Evolutionary conservation across 2,329 filamentous ascomycete genomes (phyloP), one percentile per base, ranked within the genome.

Genomic region (Biscogniauxia sp.): DNA sequence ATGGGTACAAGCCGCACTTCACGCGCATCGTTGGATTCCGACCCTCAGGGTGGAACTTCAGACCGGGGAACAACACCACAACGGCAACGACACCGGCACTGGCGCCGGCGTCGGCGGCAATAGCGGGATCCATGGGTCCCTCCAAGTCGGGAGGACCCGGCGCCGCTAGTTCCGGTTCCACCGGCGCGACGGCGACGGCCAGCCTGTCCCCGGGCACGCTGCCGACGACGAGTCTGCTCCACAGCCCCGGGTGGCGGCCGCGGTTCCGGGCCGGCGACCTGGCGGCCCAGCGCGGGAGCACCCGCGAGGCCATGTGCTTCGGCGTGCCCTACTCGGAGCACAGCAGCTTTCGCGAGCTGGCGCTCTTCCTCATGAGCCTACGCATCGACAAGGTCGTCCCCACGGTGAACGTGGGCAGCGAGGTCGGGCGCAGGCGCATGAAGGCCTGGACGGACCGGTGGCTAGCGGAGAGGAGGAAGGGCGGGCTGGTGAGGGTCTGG

Each of bases 321-420:
- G 93, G 92, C 0, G 95, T 98, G 1, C 95, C 95, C 1, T 99
- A 99, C 73, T 93, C 89, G 56, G 95, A 99, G 78, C 95, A 99
- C 74, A 95, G 91, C 74, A 96, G 91, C 63, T 99, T 99, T 72
- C 84, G 94, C 50, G 95, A 99, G 79, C 76, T 99, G 72, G 94
- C 92, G 0, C 89, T 98, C 84, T 99, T 99, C 72, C 86, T 94
- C 67, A 95, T 95, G 81, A 86, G 89, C 20, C 74, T 99, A 74
- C 80, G 91, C 59, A 96, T 99, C 66, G 93, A 94, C 65, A 91
- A 89, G 76, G 85, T 99, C 6, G 89, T 99, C 17, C 95, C 95
- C 0, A 99, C 95, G 0, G 95, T 99, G 3, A 98, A 99, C 60
- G 84, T 89, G 0, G 86, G 85, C 1, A 87, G 82, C 69, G 85